phyloP scores from a whole-genome alignment of 148 eudicot genomes.

The Gaultheria prostrata region DNA sequence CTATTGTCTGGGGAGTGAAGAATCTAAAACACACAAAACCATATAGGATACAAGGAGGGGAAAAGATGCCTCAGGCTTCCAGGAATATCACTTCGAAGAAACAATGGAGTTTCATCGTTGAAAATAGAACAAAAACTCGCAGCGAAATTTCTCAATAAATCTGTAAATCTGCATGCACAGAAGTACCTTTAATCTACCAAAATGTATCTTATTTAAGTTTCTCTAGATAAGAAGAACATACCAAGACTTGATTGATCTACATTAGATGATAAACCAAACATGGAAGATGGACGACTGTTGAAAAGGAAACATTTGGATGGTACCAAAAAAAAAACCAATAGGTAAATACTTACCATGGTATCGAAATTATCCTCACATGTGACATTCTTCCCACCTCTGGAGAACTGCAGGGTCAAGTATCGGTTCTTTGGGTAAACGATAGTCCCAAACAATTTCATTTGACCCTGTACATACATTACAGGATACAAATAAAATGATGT shows the following conservation, averaged over 20 bases:
- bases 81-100: background rate
- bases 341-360: conserved; percentile 53
- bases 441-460: conserved; percentile 89
- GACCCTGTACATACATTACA: conserved; percentile 45
- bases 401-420: conserved; percentile 87
- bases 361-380: conserved; percentile 88
- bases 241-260: background rate
- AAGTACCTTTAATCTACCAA: background rate
- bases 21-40: background rate
- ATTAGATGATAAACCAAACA: background rate
- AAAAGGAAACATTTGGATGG: background rate
- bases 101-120: background rate
- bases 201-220: background rate
- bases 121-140: background rate
- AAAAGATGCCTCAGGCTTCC: background rate
- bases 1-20: background rate
- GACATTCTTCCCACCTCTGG: conserved; percentile 89
- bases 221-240: background rate
- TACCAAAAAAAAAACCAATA: background rate
- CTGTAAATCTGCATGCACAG: background rate
- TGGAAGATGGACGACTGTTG: background rate
- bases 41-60: background rate
- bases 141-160: background rate
- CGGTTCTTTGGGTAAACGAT: conserved; percentile 82
- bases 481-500: background rate